Evolutionary conservation across 306 rosid species (phyloP).

Genomic region (Prunus campanulata): DNA sequence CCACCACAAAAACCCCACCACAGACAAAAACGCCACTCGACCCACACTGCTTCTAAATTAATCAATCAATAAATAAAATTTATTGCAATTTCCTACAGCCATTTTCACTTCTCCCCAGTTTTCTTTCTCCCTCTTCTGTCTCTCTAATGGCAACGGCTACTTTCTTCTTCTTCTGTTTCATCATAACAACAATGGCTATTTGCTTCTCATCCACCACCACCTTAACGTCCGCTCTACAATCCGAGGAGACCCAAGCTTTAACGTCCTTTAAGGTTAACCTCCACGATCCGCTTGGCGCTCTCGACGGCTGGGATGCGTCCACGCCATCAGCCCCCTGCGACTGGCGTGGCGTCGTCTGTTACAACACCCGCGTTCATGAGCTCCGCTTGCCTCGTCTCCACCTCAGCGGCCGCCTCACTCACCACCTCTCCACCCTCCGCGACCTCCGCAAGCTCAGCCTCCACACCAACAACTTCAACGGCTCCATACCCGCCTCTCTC

Average conservation of each 20-base stretch:
- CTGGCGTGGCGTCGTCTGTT: constrained; percentile 68
- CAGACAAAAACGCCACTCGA: not conserved
- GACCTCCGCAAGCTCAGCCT: constrained; percentile 62
- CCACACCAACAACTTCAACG: constrained; percentile 65
- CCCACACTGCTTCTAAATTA: not conserved
- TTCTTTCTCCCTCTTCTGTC: not conserved
- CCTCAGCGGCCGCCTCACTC: constrained; percentile 51
- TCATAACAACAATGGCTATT: constrained; percentile 30
- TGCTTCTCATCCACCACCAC: constrained; percentile 20
- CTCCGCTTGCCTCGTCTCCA: constrained; percentile 69
- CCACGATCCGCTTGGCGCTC: constrained; percentile 57
- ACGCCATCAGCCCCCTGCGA: constrained; percentile 71
- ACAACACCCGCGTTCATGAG: constrained; percentile 45
- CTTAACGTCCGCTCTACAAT: constrained; percentile 22
- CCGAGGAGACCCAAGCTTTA: constrained; percentile 51
- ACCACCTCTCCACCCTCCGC: constrained; percentile 38
- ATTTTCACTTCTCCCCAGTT: not conserved
- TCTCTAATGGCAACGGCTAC: constrained; percentile 52
- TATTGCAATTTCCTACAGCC: not conserved
- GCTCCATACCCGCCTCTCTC: constrained; percentile 64
- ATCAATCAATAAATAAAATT: not conserved
- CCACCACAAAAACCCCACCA: constrained; percentile 33
- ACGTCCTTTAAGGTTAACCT: constrained; percentile 48
- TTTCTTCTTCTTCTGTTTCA: constrained; percentile 30
- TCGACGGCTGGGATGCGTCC: constrained; percentile 61